Percentiles rank a stretch among this genome's conserved stretches.
phyloP scores from a whole-genome alignment of 495 filamentous ascomycete species.

The Amphirosellinia nigrospora region DNA sequence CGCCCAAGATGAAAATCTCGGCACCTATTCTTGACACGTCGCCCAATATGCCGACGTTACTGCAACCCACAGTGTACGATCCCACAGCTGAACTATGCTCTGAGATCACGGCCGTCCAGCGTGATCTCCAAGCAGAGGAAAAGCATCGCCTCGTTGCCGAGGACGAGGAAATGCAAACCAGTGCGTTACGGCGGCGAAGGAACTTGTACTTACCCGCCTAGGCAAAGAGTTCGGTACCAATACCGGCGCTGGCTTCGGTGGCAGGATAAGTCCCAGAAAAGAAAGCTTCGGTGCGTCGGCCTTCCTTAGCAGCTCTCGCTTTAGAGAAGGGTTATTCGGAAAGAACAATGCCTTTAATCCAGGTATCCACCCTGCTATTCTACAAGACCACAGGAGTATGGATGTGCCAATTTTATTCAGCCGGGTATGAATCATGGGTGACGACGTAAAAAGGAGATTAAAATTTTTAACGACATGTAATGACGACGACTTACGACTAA shows the following conservation, averaged over 20 bases:
- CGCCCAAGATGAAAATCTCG: constrained; percentile 43
- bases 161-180: constrained; percentile 47
- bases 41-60: constrained; percentile 46
- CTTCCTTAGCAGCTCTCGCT: constrained; percentile 39
- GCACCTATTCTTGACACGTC: constrained; percentile 52
- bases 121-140: constrained; percentile 49
- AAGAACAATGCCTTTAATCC: constrained; percentile 40
- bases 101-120: constrained; percentile 51
- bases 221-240: constrained; percentile 46
- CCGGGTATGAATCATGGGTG: constrained; percentile 38
- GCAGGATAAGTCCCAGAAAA: constrained; percentile 23
- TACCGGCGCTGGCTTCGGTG: constrained; percentile 9
- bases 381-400: constrained; percentile 45
- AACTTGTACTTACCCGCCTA: constrained; percentile 53
- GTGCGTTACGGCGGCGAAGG: constrained; percentile 52
- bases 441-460: constrained; percentile 2
- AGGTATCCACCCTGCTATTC: background rate
- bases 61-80: constrained; percentile 55
- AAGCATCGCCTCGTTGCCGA: constrained; percentile 44
- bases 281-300: constrained; percentile 38
- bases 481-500: constrained; percentile 25
- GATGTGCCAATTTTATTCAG: constrained; percentile 61
- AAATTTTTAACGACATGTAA: constrained; percentile 22
- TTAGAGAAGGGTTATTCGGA: constrained; percentile 53
- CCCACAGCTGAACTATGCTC: constrained; percentile 45